Evolutionary conservation across 257 asterid genomes (phyloP).

Genomic region (Orobanche coerulescens): DNA sequence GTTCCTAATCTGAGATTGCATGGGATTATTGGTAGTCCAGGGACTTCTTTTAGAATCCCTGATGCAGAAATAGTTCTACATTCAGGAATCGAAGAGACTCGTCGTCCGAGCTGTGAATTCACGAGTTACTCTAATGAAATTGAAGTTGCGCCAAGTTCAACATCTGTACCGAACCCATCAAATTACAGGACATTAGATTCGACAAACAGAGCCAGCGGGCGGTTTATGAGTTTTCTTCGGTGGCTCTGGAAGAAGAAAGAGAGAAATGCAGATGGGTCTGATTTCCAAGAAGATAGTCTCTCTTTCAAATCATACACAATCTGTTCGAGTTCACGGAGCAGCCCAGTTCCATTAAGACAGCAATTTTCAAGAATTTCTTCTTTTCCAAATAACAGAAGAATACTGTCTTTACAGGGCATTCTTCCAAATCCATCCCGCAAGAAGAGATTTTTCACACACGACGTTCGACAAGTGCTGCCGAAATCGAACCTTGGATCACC

Average conservation of each 20-base stretch:
- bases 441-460: slow-evolving; percentile 45
- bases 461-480: slow-evolving; percentile 49
- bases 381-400: slow-evolving; percentile 45
- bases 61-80: slow-evolving; percentile 64
- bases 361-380: slow-evolving; percentile 44
- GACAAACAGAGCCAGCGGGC: slow-evolving; percentile 34
- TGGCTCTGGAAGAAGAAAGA: slow-evolving; percentile 37
- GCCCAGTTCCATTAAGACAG: slow-evolving; percentile 55
- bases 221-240: slow-evolving; percentile 44
- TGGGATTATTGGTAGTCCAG: slow-evolving; percentile 70
- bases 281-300: slow-evolving; percentile 32
- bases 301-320: slow-evolving; percentile 30
- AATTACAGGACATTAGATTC: slow-evolving; percentile 32
- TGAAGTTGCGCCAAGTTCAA: slow-evolving; percentile 21
- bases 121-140: slow-evolving; percentile 49
- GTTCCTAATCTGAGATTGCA: slow-evolving; percentile 53
- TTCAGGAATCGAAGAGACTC: slow-evolving; percentile 37
- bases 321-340: slow-evolving; percentile 25
- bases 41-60: slow-evolving; percentile 67
- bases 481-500: slow-evolving; percentile 40
- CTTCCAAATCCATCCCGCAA: slow-evolving; percentile 55
- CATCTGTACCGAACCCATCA: slow-evolving; percentile 24
- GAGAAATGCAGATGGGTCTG: slow-evolving; percentile 11
- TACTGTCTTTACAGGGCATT: slow-evolving; percentile 24
- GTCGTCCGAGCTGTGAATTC: background rate